Base-by-base conservation (phyloP, 768 basidiomycete species). In the Lentinula lateritia region DNA sequence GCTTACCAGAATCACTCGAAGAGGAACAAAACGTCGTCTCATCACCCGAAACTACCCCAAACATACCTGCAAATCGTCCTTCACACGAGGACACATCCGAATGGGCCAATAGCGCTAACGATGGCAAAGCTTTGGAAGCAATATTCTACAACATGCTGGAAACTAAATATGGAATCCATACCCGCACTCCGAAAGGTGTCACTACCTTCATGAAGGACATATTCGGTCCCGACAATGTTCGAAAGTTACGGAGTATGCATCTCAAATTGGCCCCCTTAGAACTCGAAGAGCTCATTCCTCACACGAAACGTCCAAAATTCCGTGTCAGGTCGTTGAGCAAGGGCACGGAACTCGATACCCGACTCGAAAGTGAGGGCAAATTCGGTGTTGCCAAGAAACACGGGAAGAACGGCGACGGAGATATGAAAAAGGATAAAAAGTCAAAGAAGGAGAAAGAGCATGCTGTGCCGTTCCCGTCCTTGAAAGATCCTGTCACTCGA, bases 141-240 rank as follows among this genome's bases (percentile, higher is more conserved):
- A 70, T 85, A 15, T 91, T 88, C 69, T 74, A 79, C 62, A 73
- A 78, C 23, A 88, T 90, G 87, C 74, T 92, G 18, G 68, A 67
- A 8, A 66, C 70, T 64, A 80, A 80, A 66, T 85, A 77, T 62
- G 76, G 77, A 28, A 74, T 90, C 46, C 75, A 84, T 61, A 77
- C 80, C 0, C 78, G 76, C 0, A 85, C 86, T 3, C 74, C 80
- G 39, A 73, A 80, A 48, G 79, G 83, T 66, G 63, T 89, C n/a
- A 62, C 75, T 10, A 73, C 76, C 10, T 58, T 78, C 53, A 66
- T 89, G 50, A 71, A 76, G 60, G 66, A 72, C 13, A 73, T 81
- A 2, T 91, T 90, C 69, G 86, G 85, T 10, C 69, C 75, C 9
- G 75, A 76, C 5, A 73, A 78, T 23, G 74, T 76, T 23, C 67